These are phyloP conservation scores for Stereum hirsutum DNA, from an alignment of 1,284 basidiomycete species.

Conservation along the genomic window DNA sequence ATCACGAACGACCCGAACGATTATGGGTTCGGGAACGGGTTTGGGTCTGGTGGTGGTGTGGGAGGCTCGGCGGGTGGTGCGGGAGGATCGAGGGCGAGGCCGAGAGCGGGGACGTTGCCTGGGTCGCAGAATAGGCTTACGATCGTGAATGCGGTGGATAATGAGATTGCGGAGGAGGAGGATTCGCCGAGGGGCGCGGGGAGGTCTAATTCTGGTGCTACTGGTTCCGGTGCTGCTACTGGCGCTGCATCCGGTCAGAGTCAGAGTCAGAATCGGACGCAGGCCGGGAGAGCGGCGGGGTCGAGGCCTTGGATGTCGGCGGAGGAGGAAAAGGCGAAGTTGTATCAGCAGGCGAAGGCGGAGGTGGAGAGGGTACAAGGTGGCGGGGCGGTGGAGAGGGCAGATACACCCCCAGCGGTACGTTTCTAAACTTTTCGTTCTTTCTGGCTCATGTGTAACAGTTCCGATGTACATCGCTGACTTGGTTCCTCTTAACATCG, in stretches of 20 bases:
- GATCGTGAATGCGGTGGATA: conserved; percentile 25
- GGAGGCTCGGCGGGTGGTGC: not conserved
- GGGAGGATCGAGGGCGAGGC: conserved; percentile 1
- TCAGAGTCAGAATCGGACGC: not conserved
- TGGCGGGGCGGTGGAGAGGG: too few species aligned
- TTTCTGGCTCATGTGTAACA: conserved; percentile 2
- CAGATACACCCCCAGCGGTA: too few species aligned
- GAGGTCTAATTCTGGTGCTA: too few species aligned
- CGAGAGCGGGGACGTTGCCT: conserved; percentile 14
- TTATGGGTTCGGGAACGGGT: conserved; percentile 1
- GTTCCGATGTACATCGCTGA: not conserved
- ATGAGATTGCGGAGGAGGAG: conserved; percentile 17
- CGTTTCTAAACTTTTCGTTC: conserved; percentile 11
- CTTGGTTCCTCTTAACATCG: not conserved
- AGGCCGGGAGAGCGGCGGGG: conserved; percentile 4
- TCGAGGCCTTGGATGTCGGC: conserved; percentile 37
- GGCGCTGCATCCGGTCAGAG: not conserved
- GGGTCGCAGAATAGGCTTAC: conserved; percentile 25
- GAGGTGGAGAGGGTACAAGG: conserved; percentile 52
- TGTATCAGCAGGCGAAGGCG: conserved; percentile 60
- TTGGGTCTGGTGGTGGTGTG: too few species aligned
- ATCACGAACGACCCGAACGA: not conserved
- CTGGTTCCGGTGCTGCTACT: too few species aligned
- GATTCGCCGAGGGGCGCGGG: not conserved
- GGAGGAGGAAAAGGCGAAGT: conserved; percentile 54